Evolutionary conservation across 768 basidiomycete species (phyloP).

Genomic region (Leccinum broughii): DNA sequence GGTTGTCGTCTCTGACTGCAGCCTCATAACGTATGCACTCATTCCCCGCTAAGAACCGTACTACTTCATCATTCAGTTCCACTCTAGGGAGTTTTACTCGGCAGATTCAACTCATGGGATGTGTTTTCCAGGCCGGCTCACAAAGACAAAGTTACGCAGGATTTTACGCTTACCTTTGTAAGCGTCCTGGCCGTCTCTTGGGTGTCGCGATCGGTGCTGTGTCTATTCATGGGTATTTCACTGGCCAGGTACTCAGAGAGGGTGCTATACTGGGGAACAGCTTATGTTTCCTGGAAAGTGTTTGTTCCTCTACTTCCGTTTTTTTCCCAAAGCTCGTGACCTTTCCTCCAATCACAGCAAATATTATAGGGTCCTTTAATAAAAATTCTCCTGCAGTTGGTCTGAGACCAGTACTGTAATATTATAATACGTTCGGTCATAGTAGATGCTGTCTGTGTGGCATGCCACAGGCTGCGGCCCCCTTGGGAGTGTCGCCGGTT

Average conservation of each 20-base stretch:
- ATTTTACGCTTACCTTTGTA: slow-evolving; percentile 32
- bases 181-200: slow-evolving; percentile 32
- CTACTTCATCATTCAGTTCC: neutral
- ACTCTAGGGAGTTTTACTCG: slow-evolving; percentile 28
- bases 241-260: slow-evolving; percentile 29
- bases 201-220: slow-evolving; percentile 29
- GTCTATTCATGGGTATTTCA: slow-evolving; percentile 31
- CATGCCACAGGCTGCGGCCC: no score
- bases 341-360: no score
- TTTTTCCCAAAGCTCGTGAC: neutral
- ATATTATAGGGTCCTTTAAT: no score
- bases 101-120: slow-evolving; percentile 31
- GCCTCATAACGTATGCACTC: slow-evolving; percentile 26
- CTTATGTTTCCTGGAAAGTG: slow-evolving; percentile 25
- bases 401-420: no score
- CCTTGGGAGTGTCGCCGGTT: no score
- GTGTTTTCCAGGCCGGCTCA: slow-evolving; percentile 28
- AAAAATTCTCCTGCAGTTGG: no score
- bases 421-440: no score
- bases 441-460: no score
- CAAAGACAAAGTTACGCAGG: slow-evolving; percentile 22
- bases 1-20: slow-evolving; percentile 30
- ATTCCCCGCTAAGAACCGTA: neutral
- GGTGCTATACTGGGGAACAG: slow-evolving; percentile 31
- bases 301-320: neutral